These are phyloP conservation scores for Rugonectria rugulosa DNA, from an alignment of 2,329 filamentous ascomycete species.

Conservation along the genomic window DNA sequence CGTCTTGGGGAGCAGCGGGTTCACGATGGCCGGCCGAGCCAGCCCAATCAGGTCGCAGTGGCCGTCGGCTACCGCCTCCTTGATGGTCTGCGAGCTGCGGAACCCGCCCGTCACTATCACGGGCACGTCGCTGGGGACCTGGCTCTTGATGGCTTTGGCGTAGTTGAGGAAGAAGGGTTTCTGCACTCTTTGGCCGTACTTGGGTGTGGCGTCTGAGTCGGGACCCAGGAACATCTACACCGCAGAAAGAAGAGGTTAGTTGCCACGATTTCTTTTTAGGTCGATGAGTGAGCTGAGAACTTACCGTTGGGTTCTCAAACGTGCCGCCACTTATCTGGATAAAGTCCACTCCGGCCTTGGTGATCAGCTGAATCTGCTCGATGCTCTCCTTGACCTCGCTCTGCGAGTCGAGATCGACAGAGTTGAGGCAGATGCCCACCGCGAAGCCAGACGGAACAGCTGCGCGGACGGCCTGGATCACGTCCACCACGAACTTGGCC, in stretches of 20 bases:
- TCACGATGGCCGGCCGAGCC: slow-evolving; percentile 46
- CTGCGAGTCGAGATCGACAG: slow-evolving; percentile 59
- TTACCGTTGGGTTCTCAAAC: slow-evolving; percentile 59
- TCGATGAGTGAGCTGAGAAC: not conserved
- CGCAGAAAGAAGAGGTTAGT: not conserved
- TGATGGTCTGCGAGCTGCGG: slow-evolving; percentile 53
- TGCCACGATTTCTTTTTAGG: slow-evolving; percentile 16
- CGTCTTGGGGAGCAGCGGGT: slow-evolving; percentile 46
- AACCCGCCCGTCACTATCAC: slow-evolving; percentile 70
- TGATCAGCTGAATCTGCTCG: slow-evolving; percentile 61
- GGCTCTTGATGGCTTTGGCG: slow-evolving; percentile 54
- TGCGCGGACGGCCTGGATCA: slow-evolving; percentile 51
- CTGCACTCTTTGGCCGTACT: too few relatives aligned
- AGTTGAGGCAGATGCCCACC: slow-evolving; percentile 63
- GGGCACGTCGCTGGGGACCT: slow-evolving; percentile 52
- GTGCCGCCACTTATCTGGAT: slow-evolving; percentile 71
- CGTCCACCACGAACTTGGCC: slow-evolving; percentile 57
- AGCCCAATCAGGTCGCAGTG: slow-evolving; percentile 51
- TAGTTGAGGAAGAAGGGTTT: slow-evolving; percentile 75
- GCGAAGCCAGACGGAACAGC: slow-evolving; percentile 50
- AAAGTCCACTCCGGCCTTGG: slow-evolving; percentile 64
- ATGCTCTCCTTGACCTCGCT: slow-evolving; percentile 58
- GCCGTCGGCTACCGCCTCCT: slow-evolving; percentile 44
- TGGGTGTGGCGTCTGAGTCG: slow-evolving; percentile 50
- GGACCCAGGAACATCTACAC: slow-evolving; percentile 44